Conservation (phyloP, 768 basidiomycete genomes). For the Lactarius trivialis region DNA sequence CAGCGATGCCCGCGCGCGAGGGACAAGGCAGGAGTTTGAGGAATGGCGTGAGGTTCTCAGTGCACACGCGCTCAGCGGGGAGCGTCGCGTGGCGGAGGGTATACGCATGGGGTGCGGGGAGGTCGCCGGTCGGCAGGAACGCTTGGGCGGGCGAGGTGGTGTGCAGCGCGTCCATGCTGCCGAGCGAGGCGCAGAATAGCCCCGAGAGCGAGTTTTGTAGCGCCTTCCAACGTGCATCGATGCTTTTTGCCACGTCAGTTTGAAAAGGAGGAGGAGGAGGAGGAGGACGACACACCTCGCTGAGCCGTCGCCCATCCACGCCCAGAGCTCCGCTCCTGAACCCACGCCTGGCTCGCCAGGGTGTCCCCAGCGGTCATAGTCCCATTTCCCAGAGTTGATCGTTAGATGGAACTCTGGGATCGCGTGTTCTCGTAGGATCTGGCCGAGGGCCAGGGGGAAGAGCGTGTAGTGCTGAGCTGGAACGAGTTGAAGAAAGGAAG, state of each 20-base stretch:
- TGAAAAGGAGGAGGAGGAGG: not conserved
- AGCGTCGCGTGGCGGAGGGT: constrained; percentile 68
- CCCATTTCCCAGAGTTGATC: constrained; percentile 90
- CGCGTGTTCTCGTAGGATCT: constrained; percentile 79
- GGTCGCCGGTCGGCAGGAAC: constrained; percentile 55
- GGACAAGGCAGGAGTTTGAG: constrained; percentile 93
- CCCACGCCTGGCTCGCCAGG: constrained; percentile 72
- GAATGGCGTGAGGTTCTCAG: constrained; percentile 95
- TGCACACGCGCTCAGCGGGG: constrained; percentile 88
- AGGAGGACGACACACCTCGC: constrained; percentile 38
- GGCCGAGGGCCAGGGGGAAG: constrained; percentile 81
- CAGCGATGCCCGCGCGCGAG: constrained; percentile 75
- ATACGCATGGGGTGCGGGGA: constrained; percentile 39
- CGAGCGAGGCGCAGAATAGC: constrained; percentile 90
- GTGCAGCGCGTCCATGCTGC: constrained; percentile 64
- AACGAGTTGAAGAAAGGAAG: not conserved
- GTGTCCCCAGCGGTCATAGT: constrained; percentile 77
- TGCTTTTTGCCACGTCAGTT: constrained; percentile 33
- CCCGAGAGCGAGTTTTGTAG: constrained; percentile 88
- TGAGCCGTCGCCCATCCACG: constrained; percentile 75
- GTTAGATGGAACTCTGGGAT: constrained; percentile 85
- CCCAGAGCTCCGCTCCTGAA: constrained; percentile 85
- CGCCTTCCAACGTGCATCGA: constrained; percentile 75
- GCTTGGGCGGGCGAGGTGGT: constrained; percentile 61
- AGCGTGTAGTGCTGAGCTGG: constrained; percentile 80